Evolutionary conservation across 768 basidiomycete genomes (phyloP).

Genomic region (Lactifluus echinatus): DNA sequence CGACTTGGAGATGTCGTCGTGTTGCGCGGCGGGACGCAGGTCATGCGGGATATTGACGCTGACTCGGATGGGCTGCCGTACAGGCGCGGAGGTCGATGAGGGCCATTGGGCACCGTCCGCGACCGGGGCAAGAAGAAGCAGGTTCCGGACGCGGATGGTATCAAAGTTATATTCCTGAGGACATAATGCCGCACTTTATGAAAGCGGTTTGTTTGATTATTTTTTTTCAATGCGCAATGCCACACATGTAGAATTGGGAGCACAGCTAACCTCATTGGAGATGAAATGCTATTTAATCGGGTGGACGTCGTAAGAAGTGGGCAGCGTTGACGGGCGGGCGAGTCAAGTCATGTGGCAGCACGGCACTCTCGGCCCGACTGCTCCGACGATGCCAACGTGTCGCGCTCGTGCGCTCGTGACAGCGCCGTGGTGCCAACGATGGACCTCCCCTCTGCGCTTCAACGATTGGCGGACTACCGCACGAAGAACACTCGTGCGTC

Average conservation of each 20-base stretch:
- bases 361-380: constrained; percentile 7
- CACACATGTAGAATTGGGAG: neutral
- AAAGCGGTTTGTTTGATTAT: too few relatives aligned
- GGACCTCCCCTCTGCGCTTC: constrained; percentile 28
- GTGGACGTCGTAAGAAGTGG: too few relatives aligned
- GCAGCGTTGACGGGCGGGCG: too few relatives aligned
- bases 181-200: neutral
- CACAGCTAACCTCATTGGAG: too few relatives aligned
- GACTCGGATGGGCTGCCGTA: constrained; percentile 45
- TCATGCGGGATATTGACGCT: constrained; percentile 44
- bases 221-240: too few relatives aligned
- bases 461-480: constrained; percentile 30
- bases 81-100: constrained; percentile 25
- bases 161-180: constrained; percentile 12
- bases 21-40: constrained; percentile 38
- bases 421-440: constrained; percentile 15
- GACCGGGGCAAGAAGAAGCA: constrained; percentile 36
- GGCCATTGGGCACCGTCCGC: constrained; percentile 40
- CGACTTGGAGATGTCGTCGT: constrained; percentile 48
- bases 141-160: constrained; percentile 40
- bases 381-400: neutral
- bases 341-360: too few relatives aligned
- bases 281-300: too few relatives aligned
- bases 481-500: constrained; percentile 27
- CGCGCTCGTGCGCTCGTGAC: neutral